Evolutionary conservation across 108 stramenopile genomes (phyloP).

Genomic region (Skeletonema grethae): DNA sequence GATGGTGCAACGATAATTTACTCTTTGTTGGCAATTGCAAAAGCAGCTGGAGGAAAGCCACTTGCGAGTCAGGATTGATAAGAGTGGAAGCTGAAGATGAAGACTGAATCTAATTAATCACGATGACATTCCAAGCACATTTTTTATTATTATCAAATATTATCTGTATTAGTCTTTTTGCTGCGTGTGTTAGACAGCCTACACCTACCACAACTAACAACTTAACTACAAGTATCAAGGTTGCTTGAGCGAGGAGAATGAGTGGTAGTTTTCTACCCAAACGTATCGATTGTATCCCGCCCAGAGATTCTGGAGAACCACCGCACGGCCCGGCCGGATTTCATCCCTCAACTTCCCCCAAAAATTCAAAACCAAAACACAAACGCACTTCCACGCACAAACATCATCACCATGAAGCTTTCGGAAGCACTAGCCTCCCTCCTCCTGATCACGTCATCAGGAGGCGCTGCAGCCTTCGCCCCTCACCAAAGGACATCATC

Average conservation of each 20-base stretch:
- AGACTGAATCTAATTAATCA: neutral
- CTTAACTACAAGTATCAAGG: no score
- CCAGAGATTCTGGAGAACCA: no score
- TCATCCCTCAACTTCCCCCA: no score
- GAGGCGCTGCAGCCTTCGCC: conserved; percentile 12
- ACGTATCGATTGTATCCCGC: no score
- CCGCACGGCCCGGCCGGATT: no score
- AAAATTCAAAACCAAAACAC: no score
- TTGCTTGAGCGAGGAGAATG: no score
- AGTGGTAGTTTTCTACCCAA: no score
- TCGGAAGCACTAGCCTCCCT: conserved; percentile 13
- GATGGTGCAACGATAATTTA: conserved; percentile 87
- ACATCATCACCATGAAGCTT: conserved; percentile 12
- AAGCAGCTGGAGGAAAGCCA: conserved; percentile 70
- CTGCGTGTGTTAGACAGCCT: no score
- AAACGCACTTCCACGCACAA: neutral
- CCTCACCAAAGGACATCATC: conserved; percentile 3
- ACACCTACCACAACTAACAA: no score
- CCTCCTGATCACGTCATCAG: conserved; percentile 7
- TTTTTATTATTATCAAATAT: neutral
- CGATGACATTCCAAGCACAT: neutral
- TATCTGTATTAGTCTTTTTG: no score
- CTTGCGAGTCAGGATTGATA: neutral
- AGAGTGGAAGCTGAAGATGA: neutral
- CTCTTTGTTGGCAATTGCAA: conserved; percentile 64